These are phyloP conservation scores for Cubamyces lactineus DNA, from an alignment of 768 basidiomycete genomes.

Conservation along the genomic window DNA sequence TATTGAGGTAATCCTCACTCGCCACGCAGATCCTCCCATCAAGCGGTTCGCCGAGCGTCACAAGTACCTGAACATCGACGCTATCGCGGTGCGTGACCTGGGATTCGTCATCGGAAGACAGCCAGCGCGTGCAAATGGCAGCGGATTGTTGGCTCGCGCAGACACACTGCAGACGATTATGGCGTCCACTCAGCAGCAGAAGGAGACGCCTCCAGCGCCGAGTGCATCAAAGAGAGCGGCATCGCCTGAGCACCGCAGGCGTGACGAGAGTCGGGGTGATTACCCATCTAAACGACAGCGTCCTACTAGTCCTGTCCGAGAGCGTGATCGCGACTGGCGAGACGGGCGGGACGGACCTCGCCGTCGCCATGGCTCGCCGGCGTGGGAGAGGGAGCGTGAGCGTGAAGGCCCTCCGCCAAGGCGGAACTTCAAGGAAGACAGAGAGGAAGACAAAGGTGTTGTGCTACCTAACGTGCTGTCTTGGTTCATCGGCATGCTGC, in stretches of 20 bases:
- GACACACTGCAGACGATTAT: constrained; percentile 40
- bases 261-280: constrained; percentile 46
- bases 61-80: constrained; percentile 81
- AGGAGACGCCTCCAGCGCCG: constrained; percentile 26
- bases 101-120: constrained; percentile 62
- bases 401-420: constrained; percentile 41
- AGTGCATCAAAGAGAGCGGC: constrained; percentile 36
- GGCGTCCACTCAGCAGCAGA: constrained; percentile 16
- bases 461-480: constrained; percentile 55
- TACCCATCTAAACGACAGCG: constrained; percentile 50
- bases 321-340: constrained; percentile 52
- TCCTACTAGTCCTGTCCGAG: constrained; percentile 47
- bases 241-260: constrained; percentile 44
- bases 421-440: constrained; percentile 40
- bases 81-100: constrained; percentile 86
- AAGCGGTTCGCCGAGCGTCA: constrained; percentile 90
- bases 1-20: background rate
- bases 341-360: constrained; percentile 34
- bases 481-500: constrained; percentile 87
- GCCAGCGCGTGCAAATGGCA: constrained; percentile 25
- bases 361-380: constrained; percentile 46
- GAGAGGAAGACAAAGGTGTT: constrained; percentile 51
- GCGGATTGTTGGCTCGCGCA: constrained; percentile 36
- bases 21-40: constrained; percentile 76
- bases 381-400: constrained; percentile 52